Conservation (phyloP, 768 basidiomycete species). For the Myochromella boudieri region DNA sequence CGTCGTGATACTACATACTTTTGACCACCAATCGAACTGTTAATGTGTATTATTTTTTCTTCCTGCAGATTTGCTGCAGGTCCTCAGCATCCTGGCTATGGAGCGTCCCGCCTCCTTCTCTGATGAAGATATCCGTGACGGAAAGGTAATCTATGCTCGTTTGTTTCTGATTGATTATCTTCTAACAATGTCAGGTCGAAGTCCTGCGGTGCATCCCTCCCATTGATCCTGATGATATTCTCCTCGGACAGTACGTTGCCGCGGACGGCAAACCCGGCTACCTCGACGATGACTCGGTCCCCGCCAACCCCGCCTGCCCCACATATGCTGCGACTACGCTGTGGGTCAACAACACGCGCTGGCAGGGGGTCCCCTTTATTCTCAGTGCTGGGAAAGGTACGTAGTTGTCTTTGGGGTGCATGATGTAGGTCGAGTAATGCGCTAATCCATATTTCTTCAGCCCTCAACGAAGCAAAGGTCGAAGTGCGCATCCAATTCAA, state of each 20-base stretch:
- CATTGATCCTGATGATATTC: slow-evolving; percentile 71
- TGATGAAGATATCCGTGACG: slow-evolving; percentile 96
- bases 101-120: slow-evolving; percentile 97
- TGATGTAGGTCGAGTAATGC: not conserved
- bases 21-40: slow-evolving; percentile 8
- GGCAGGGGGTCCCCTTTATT: slow-evolving; percentile 99
- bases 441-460: slow-evolving; percentile 37
- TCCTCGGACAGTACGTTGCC: slow-evolving; percentile 92
- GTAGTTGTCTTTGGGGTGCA: slow-evolving; percentile 27
- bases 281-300: slow-evolving; percentile 94
- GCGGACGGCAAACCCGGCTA: slow-evolving; percentile 96
- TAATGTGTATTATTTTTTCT: slow-evolving; percentile 18
- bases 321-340: slow-evolving; percentile 91
- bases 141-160: slow-evolving; percentile 74
- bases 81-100: slow-evolving; percentile 94
- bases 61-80: slow-evolving; percentile 97
- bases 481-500: slow-evolving; percentile 98
- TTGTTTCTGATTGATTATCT: slow-evolving; percentile 1
- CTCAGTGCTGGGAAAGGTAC: slow-evolving; percentile 96
- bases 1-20: slow-evolving; percentile 34
- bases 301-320: slow-evolving; percentile 87
- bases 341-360: slow-evolving; percentile 92
- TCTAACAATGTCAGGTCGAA: slow-evolving; percentile 68
- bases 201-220: slow-evolving; percentile 90
- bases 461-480: slow-evolving; percentile 97